These are phyloP conservation scores for Solanum stenotomum DNA, from an alignment of 257 asterid genomes.

Conservation along the genomic window DNA sequence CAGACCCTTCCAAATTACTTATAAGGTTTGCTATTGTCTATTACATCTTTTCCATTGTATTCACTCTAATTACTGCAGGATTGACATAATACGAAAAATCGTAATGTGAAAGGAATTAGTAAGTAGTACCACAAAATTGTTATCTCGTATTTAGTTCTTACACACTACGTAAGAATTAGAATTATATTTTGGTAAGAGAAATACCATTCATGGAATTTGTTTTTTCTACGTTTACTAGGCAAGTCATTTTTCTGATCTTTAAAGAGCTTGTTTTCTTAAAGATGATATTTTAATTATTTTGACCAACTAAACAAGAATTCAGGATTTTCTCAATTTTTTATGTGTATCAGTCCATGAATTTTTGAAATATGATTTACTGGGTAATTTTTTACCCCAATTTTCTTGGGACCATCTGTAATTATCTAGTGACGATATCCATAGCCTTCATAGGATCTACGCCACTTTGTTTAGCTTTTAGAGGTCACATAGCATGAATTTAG, in stretches of 20 bases:
- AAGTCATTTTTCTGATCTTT: background rate
- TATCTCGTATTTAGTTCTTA: background rate
- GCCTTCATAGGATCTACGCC: no score
- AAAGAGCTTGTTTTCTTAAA: no score
- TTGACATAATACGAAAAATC: background rate
- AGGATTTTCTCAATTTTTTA: no score
- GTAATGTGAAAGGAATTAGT: background rate
- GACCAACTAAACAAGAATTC: no score
- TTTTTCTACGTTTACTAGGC: background rate
- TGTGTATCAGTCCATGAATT: background rate
- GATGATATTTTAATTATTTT: background rate
- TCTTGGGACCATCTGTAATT: background rate
- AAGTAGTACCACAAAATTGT: background rate
- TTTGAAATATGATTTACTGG: no score
- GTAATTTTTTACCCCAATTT: background rate
- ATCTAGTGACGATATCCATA: no score
- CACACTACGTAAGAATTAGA: background rate
- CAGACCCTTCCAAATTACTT: background rate
- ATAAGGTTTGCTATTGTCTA: background rate
- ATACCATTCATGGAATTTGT: accelerated
- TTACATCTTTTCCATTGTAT: background rate
- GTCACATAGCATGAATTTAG: no score
- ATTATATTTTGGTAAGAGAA: background rate
- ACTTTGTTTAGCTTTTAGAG: no score
- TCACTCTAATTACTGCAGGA: background rate